Percentiles rank a stretch among this genome's conserved stretches.
phyloP scores from a whole-genome alignment of 495 filamentous ascomycete species.

The Thozetella sp. region DNA sequence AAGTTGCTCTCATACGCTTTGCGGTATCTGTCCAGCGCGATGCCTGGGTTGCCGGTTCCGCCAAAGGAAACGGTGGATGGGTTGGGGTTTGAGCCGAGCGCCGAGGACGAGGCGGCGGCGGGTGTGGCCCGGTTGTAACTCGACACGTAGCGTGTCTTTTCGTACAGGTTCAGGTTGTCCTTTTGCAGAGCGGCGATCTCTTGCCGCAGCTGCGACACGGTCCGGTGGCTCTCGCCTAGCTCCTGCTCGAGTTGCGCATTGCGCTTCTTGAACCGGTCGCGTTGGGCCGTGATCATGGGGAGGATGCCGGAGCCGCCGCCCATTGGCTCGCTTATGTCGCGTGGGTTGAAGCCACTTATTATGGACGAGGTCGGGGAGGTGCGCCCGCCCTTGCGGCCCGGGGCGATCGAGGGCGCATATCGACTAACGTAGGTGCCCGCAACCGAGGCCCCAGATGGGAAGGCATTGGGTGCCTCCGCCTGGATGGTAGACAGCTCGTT shows the following conservation, averaged over 20 bases:
- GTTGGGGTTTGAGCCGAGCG: slow-evolving; percentile 72
- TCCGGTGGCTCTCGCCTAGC: slow-evolving; percentile 77
- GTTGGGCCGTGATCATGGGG: slow-evolving; percentile 97
- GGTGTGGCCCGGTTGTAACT: slow-evolving; percentile 75
- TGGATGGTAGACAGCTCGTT: slow-evolving; percentile 89
- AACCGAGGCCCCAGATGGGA: slow-evolving; percentile 86
- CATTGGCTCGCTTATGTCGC: slow-evolving; percentile 71
- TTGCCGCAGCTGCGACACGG: slow-evolving; percentile 83
- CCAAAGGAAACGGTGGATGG: slow-evolving; percentile 65
- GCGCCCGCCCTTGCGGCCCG: slow-evolving; percentile 57
- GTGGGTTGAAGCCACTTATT: slow-evolving; percentile 90
- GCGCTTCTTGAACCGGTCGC: slow-evolving; percentile 97
- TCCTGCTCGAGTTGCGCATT: slow-evolving; percentile 91
- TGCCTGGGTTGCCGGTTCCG: slow-evolving; percentile 51
- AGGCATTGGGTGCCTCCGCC: slow-evolving; percentile 77
- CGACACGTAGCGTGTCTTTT: slow-evolving; percentile 96
- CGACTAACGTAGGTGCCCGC: slow-evolving; percentile 89
- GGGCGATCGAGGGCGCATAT: slow-evolving; percentile 74
- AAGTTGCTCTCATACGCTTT: slow-evolving; percentile 94
- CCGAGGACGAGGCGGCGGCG: slow-evolving; percentile 66
- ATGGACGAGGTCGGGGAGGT: slow-evolving; percentile 97
- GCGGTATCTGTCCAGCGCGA: slow-evolving; percentile 83
- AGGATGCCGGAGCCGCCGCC: slow-evolving; percentile 89
- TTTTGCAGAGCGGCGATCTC: slow-evolving; percentile 92
- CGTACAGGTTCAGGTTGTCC: slow-evolving; percentile 95